Conservation (phyloP, 2,329 filamentous ascomycete species). For the Trichoderma simmonsii region DNA sequence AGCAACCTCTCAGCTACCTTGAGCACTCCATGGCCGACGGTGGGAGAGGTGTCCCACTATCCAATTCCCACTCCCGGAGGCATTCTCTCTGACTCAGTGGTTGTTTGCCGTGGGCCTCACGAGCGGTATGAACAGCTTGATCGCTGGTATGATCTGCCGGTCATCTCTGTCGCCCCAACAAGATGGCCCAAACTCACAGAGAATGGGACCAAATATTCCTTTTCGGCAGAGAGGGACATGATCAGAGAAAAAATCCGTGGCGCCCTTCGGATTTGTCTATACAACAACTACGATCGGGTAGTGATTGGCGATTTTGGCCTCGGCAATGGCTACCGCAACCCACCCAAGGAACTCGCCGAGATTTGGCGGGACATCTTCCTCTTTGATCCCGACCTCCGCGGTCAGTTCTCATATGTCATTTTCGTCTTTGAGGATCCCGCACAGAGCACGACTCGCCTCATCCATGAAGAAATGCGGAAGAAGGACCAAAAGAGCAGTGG, state of each 20-base stretch:
- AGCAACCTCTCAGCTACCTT: conserved; percentile 71
- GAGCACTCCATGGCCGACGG: conserved; percentile 55
- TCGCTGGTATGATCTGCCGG: conserved; percentile 58
- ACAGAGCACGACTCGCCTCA: conserved; percentile 52
- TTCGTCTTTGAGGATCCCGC: conserved; percentile 61
- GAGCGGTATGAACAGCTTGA: conserved; percentile 59
- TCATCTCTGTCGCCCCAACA: conserved; percentile 71
- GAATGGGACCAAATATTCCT: conserved; percentile 66
- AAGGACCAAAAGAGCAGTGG: conserved; percentile 41
- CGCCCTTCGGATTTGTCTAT: conserved; percentile 66
- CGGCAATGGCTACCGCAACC: conserved; percentile 62
- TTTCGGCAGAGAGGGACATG: conserved; percentile 66
- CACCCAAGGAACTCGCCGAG: conserved; percentile 61
- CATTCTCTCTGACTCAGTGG: conserved; percentile 67
- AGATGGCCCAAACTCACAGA: conserved; percentile 71
- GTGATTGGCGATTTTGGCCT: conserved; percentile 64
- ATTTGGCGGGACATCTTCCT: conserved; percentile 64
- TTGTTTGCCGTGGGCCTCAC: conserved; percentile 69
- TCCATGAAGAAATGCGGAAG: conserved; percentile 54
- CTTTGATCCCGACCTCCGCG: conserved; percentile 59
- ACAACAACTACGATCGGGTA: conserved; percentile 54
- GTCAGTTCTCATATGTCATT: conserved; percentile 58
- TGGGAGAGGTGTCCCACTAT: conserved; percentile 54
- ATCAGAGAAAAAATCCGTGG: conserved; percentile 71
- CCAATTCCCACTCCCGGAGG: conserved; percentile 68